Percentiles rank a stretch among this genome's conserved stretches.
These are phyloP conservation scores for Kitagawia praeruptora DNA, from an alignment of 129 eudicot species.

Conservation along the genomic window DNA sequence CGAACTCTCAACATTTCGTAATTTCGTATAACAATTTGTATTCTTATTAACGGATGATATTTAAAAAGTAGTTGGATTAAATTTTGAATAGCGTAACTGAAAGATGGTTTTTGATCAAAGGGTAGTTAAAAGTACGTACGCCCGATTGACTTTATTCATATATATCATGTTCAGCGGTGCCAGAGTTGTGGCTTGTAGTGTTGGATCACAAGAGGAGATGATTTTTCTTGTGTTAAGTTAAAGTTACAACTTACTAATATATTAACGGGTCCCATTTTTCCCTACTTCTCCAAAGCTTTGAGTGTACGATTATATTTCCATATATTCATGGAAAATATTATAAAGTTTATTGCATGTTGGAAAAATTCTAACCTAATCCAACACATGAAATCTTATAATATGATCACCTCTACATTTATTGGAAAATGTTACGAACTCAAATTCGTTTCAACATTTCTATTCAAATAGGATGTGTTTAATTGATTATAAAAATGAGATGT, in stretches of 20 bases:
- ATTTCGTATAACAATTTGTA: too few species aligned
- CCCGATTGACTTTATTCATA: neutral
- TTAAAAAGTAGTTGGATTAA: neutral
- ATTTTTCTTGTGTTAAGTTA: conserved; percentile 29
- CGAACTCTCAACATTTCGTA: too few species aligned
- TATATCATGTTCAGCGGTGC: conserved; percentile 10
- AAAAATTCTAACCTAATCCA: neutral
- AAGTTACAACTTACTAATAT: neutral
- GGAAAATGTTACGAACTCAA: too few species aligned
- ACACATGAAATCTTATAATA: neutral
- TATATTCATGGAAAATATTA: neutral
- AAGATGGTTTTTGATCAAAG: neutral
- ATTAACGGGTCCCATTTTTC: neutral
- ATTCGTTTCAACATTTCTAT: too few species aligned
- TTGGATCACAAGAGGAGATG: conserved; percentile 10
- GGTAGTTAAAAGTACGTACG: neutral
- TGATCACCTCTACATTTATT: neutral
- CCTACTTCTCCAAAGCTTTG: neutral
- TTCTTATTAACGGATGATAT: too few species aligned
- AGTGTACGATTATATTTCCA: conserved; percentile 10
- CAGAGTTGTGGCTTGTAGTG: conserved; percentile 26
- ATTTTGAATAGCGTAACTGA: neutral
- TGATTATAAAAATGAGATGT: too few species aligned
- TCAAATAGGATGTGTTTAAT: too few species aligned
- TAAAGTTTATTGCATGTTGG: neutral